Conservation (phyloP, 805 yeast genomes). For the Vanderwaltozyma verrucispora region DNA sequence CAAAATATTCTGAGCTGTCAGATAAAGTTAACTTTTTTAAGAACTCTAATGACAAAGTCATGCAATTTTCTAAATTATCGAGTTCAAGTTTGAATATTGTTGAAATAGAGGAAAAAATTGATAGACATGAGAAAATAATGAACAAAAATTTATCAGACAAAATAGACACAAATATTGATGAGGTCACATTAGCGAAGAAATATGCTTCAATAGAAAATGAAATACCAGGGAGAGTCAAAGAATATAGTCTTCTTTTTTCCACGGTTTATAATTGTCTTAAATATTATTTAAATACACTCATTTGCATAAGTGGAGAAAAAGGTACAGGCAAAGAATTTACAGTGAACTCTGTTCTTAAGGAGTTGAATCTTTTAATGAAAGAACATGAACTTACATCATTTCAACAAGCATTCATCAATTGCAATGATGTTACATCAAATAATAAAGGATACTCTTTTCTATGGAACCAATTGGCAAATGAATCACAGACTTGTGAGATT, state of each 20-base stretch:
- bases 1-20: neutral
- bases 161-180: too few species aligned
- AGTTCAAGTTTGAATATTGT: too few species aligned
- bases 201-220: too few species aligned
- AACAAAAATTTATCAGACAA: too few species aligned
- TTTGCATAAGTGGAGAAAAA: constrained; percentile 91
- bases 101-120: too few species aligned
- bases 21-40: neutral
- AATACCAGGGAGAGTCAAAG: neutral
- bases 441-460: constrained; percentile 68
- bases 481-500: constrained; percentile 44
- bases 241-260: neutral
- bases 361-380: constrained; percentile 38
- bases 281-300: constrained; percentile 3
- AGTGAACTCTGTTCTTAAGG: constrained; percentile 70
- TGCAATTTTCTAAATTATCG: neutral
- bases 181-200: too few species aligned
- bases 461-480: constrained; percentile 65
- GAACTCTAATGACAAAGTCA: neutral
- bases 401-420: constrained; percentile 77
- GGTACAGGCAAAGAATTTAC: constrained; percentile 97
- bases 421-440: constrained; percentile 70
- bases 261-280: neutral
- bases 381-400: constrained; percentile 39
- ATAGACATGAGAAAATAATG: too few species aligned